phyloP scores from a whole-genome alignment of 2,329 filamentous ascomycete genomes.

The Epichloe sp. region DNA sequence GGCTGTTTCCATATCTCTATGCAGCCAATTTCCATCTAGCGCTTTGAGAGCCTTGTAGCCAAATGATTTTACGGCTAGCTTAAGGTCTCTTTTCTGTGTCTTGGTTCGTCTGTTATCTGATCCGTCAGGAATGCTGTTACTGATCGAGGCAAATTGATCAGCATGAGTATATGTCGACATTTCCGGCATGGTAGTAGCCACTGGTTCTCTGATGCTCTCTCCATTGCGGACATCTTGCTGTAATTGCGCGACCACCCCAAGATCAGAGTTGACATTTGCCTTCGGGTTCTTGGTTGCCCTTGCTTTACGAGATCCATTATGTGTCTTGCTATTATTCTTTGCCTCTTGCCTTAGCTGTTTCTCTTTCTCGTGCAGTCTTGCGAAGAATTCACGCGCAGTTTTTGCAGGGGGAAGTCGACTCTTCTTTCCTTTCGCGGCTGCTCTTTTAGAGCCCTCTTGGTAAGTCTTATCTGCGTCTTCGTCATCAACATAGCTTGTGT shows the following conservation, averaged over 20 bases:
- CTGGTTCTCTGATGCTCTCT: background rate
- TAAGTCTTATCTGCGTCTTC: background rate
- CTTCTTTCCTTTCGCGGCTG: background rate
- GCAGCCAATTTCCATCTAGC: background rate
- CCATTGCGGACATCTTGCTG: background rate
- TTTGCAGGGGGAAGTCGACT: background rate
- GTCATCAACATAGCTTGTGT: background rate
- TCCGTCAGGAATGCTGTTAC: background rate
- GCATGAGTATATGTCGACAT: background rate
- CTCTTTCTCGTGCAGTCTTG: background rate
- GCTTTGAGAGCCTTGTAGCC: background rate
- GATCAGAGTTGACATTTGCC: background rate
- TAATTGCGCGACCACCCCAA: background rate
- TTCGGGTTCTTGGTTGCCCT: background rate
- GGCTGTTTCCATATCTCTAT: background rate
- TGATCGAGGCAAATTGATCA: background rate
- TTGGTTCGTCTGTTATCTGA: background rate
- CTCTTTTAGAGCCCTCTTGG: background rate
- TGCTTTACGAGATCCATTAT: background rate
- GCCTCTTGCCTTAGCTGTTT: background rate
- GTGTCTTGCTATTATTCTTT: background rate
- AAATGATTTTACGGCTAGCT: background rate
- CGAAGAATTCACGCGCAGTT: background rate
- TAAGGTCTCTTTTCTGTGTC: background rate
- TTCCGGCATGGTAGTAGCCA: background rate